Conservation (phyloP, 768 basidiomycete genomes). For the Collybiopsis luxurians region DNA sequence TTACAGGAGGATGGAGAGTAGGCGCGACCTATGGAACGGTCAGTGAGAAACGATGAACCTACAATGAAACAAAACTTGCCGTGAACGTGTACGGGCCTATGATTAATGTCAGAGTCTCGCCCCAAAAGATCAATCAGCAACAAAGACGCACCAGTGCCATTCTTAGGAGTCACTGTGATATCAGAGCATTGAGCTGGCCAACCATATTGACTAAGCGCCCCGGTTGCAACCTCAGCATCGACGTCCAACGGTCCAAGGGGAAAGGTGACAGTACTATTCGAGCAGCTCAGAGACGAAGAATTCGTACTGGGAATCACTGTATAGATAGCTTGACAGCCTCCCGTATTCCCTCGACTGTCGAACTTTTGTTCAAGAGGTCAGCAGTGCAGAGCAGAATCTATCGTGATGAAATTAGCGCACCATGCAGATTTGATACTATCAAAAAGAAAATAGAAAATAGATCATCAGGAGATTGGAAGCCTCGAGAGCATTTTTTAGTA, state of each 20-base stretch:
- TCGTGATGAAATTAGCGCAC: conserved; percentile 23
- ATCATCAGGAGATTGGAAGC: background rate
- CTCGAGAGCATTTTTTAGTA: background rate
- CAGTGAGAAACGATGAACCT: background rate
- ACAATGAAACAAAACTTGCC: conserved; percentile 28
- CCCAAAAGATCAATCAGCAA: background rate
- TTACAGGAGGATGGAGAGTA: conserved; percentile 57
- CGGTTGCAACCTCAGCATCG: conserved; percentile 38
- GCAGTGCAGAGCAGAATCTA: background rate
- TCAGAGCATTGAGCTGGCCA: conserved; percentile 58
- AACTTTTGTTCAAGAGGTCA: conserved; percentile 31
- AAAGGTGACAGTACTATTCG: conserved; percentile 44
- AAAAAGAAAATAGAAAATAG: no score
- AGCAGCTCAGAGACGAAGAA: conserved; percentile 38
- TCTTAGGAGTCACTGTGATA: conserved; percentile 48
- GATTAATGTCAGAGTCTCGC: background rate
- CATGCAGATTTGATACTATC: conserved; percentile 68
- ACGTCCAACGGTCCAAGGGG: conserved; percentile 41
- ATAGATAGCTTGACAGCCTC: conserved; percentile 59
- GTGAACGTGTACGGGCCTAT: conserved; percentile 55
- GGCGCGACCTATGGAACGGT: conserved; percentile 47
- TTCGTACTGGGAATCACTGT: conserved; percentile 48
- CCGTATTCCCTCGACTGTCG: conserved; percentile 53
- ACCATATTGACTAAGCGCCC: conserved; percentile 56
- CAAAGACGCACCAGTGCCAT: conserved; percentile 36